Evolutionary conservation across 768 basidiomycete genomes (phyloP).

Genomic region (Naganishia friedmannii): DNA sequence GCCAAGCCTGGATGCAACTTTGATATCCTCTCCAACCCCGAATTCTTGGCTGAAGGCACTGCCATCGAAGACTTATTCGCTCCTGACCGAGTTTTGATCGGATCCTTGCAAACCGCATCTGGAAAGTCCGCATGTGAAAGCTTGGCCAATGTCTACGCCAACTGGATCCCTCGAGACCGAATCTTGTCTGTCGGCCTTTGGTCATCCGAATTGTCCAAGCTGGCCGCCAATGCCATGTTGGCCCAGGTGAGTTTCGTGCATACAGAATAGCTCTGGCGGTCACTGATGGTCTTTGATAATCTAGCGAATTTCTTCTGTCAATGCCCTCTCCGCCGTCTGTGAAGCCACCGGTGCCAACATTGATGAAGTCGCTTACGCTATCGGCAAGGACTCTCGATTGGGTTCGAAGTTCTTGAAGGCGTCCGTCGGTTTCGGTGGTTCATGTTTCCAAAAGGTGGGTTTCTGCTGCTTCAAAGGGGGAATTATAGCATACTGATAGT

Average conservation of each 20-base stretch:
- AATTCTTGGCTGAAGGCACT: conserved; percentile 98
- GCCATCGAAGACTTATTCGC: conserved; percentile 82
- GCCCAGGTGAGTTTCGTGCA: conserved; percentile 60
- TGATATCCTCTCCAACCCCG: conserved; percentile 98
- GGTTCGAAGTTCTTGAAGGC: conserved; percentile 89
- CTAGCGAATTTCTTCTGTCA: conserved; percentile 88
- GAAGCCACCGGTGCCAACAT: conserved; percentile 98
- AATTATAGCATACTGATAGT: neutral
- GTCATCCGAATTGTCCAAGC: conserved; percentile 97
- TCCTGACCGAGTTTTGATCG: conserved; percentile 96
- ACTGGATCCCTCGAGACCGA: conserved; percentile 84
- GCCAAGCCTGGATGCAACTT: conserved; percentile 85
- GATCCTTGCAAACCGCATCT: conserved; percentile 83
- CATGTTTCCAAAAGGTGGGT: conserved; percentile 86
- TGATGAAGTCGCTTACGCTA: conserved; percentile 91
- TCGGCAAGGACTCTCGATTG: conserved; percentile 87
- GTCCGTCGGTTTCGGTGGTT: conserved; percentile 77
- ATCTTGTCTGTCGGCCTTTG: conserved; percentile 94
- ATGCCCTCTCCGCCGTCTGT: conserved; percentile 96
- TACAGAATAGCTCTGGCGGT: neutral
- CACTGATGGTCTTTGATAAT: neutral
- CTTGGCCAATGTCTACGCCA: conserved; percentile 77
- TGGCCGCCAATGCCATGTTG: conserved; percentile 98
- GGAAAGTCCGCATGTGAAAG: conserved; percentile 76
- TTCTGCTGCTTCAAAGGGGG: neutral